Evolutionary conservation across 2,329 filamentous ascomycete genomes (phyloP), one percentile per base, ranked within the genome.

Genomic region (Xylaria sp.): DNA sequence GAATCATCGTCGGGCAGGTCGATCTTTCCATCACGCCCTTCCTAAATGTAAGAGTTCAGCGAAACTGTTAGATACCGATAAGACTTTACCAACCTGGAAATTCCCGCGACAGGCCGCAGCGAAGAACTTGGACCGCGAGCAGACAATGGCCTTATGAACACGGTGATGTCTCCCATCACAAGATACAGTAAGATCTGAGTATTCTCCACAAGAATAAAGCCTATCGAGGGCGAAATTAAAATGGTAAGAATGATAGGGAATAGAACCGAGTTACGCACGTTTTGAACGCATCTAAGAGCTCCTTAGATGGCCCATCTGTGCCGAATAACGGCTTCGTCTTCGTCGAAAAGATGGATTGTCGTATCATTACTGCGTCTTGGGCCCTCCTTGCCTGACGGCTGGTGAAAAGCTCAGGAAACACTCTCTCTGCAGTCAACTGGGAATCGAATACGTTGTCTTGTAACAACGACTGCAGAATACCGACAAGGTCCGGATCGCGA

Each of bases 61-160:
- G 6, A 17, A 17, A 39, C 38, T 5, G 6, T 6, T 39, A n/a
- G n/a, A 34, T 34, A 34, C 7, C 16, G 7, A 34, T 34, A 34
- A 34, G 29, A n/a, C 29, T 34, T 7, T 34, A 34, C 29, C 16
- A 16, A 39, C 38, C 38, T 39, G 16, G 6, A 39, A 9, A n/a
- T 39, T 17, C 18, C 44, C 37, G 18, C 41, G 39, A 29, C 44
- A 49, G 11, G 49, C 49, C 29, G 39, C 40, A 17, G 44, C 45
- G 17, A 56, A 56, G 16, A 52, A 56, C 4, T 49, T 22, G 21
- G 53, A 52, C 44, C 40, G 53, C 38, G 53, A 44, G 40, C 53
- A 52, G 20, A 56, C 7, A 7, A 56, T 37, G n/a, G 48, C 40
- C 44, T 52, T 52, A 39, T 50, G 48, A 11, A 51, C 48, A 16